Base-by-base conservation (phyloP, 73 alveolate genomes). In the Breviolum minutum region DNA sequence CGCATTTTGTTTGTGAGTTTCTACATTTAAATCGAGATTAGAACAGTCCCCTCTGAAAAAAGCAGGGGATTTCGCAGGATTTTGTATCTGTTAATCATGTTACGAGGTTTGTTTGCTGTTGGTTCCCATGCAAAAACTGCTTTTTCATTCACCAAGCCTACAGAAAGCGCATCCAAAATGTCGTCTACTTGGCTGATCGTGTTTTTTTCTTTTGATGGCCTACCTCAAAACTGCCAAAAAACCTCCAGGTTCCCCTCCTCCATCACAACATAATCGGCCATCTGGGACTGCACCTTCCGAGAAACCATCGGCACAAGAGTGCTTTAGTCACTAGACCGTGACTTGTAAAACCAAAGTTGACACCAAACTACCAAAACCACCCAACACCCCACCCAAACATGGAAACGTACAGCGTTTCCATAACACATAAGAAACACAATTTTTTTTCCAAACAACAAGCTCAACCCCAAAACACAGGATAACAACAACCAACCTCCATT, bases 181-280 rank as follows among this genome's bases (percentile, higher is more conserved):
- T 24, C 69, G 8, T 8, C 26, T 0, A 71, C 16, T 9, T 2
- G 68, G 73, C 13, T 8, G 27, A 9, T 14, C n/a, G n/a, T n/a
- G n/a, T n/a, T n/a, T n/a, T n/a, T n/a, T n/a, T n/a, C n/a, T 8
- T 11, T 30, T 17, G 64, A 32, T 63, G 90, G 69, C 27, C 16
- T 62, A 11, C 64, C n/a, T 29, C 29, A 20, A 10, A 13, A 27
- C 88, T 6, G 16, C 30, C 62, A 16, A 80, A 80, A n/a, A 62
- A 80, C 16, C 20, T 0, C 63, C 61, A 60, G 19, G 73, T 30
- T 8, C 22, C 66, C 82, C 66, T 40, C 95, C 73, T 90, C 96
- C 96, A 90, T 90, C n/a, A 90, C 96, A 63, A 90, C 96, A 63
- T 90, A 90, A 62, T 90, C 96, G 32, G 96, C 96, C 96, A 90